Base-by-base conservation (phyloP, 2,329 filamentous ascomycete species). In the Fusarium buxicola region DNA sequence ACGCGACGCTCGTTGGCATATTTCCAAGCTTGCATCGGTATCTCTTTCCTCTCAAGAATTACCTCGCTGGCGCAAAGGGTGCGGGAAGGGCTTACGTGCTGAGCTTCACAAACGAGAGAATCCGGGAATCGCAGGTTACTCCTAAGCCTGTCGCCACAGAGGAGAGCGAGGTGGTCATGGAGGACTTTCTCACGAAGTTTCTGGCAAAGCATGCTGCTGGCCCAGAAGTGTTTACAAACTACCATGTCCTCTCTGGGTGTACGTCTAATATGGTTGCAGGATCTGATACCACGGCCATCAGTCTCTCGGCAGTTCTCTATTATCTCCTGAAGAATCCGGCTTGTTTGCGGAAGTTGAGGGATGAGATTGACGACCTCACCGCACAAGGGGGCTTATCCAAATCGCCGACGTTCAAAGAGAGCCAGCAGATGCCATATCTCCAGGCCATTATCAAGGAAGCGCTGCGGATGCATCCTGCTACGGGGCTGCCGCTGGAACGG, bases 1-100 rank as follows among this genome's bases (percentile, higher is more conserved):
- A 76, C 28, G 57, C 67, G 0, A 62, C 64, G 2, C 15, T 73
- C 3, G 52, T 70, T 4, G 74, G 74, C 7, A 56, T 69, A 1
- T 74, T 60, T 7, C 53, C 66, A 5, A 39, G 24, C 3, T 15
- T 71, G 2, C 70, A 64, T 24, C 53, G 34, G 1, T 50, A 51
- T 2, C 12, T 74, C 0, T 63, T 65, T 15, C 44, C 58, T 1
- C 12, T 71, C 5, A 55, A 59, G n/a, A 71, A 70, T 21, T 69
- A 60, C 31, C 34, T 61, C 8, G 67, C 63, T 2, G 68, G 68
- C 2, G 48, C 15, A 5, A 68, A 65, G 13, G 65, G 64, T 7
- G 35, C 56, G 2, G 65, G 61, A 2, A 56, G 45, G 10, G 58
- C 60, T 7, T 67, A 60, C 9, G 47, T 68, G 4, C 24, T 66